phyloP scores from a whole-genome alignment of 2,329 filamentous ascomycete species.

The Claviceps sp. region DNA sequence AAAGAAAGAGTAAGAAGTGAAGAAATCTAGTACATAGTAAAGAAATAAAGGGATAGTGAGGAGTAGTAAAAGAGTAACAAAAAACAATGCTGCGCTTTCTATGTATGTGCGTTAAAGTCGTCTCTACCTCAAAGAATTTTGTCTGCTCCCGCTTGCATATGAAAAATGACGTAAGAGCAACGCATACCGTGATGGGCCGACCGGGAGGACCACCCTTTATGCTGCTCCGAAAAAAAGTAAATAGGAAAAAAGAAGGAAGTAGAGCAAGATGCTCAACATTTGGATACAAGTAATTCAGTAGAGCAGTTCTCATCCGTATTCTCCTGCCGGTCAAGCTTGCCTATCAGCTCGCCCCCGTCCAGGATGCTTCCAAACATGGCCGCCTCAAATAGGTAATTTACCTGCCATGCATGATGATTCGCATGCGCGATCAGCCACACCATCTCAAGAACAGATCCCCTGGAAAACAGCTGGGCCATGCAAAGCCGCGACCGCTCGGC shows the following conservation, averaged over 20 bases:
- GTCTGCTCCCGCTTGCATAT: too few relatives aligned
- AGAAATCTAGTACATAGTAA: too few relatives aligned
- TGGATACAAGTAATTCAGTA: neutral
- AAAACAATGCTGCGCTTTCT: too few relatives aligned
- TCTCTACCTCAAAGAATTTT: too few relatives aligned
- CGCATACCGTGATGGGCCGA: too few relatives aligned
- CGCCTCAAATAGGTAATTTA: constrained; percentile 18
- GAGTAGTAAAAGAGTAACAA: too few relatives aligned
- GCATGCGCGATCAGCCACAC: constrained; percentile 11
- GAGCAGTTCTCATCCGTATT: neutral
- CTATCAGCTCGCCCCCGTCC: constrained; percentile 15
- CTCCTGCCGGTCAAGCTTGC: constrained; percentile 15
- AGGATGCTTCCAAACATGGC: constrained; percentile 21
- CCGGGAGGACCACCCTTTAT: neutral
- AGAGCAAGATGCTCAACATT: neutral
- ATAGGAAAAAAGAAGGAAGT: neutral
- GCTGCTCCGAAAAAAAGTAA: too few relatives aligned
- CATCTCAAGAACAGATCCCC: constrained; percentile 8
- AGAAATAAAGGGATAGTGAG: too few relatives aligned
- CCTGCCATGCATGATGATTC: constrained; percentile 16
- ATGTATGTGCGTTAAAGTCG: too few relatives aligned
- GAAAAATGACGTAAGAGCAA: too few relatives aligned
- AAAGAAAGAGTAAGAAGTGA: too few relatives aligned
- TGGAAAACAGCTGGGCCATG: constrained; percentile 13
- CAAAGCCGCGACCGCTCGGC: constrained; percentile 7